Base-by-base conservation (phyloP, 2,329 filamentous ascomycete genomes). In the Clarireedia paspali region DNA sequence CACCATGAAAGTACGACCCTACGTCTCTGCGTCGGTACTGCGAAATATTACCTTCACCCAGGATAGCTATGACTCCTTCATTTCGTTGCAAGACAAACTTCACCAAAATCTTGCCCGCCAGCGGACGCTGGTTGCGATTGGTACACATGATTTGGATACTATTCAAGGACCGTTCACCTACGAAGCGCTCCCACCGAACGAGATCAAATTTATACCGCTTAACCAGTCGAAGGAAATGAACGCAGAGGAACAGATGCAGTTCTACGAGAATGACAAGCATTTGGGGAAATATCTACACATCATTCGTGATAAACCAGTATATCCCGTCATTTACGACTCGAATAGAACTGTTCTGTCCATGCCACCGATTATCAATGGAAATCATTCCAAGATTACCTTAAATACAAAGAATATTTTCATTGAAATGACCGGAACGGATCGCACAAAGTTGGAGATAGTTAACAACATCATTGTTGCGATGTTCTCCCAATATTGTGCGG, bases 121-220 rank as follows among this genome's bases (percentile, higher is more conserved):
- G 73, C 80, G 94, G 66, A 96, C 92, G 0, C 76, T 99, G 47
- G 92, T 96, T n/a, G 88, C 92, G 23, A 96, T 99, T 69, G 94
- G 94, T 65, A 99, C 94, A 3, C 94, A 99, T 73, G 92, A 99
- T 70, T 78, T 97, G 61, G 91, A 97, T 70, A 96, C 89, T 17
- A 78, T 99, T 65, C 78, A 95, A 72, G 94, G 91, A 0, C 94
- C 94, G 47, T 99, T 99, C 81, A 91, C 90, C 56, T 99, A 99
- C 70, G 92, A 97, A 73, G 94, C 94, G 17, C 80, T 92, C 34
- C 78, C 88, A 48, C 94, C 94, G n/a, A 86, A 91, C 72, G 84
- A 96, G 64, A 95, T 99, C 74, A 86, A 86, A 67, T 99, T 99
- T 72, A 76, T 78, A 17, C 94, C 94, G 23, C 76, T 99, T 62